Evolutionary conservation across 1,139 yeast genomes (phyloP).

Genomic region (Candida freyschussii): DNA sequence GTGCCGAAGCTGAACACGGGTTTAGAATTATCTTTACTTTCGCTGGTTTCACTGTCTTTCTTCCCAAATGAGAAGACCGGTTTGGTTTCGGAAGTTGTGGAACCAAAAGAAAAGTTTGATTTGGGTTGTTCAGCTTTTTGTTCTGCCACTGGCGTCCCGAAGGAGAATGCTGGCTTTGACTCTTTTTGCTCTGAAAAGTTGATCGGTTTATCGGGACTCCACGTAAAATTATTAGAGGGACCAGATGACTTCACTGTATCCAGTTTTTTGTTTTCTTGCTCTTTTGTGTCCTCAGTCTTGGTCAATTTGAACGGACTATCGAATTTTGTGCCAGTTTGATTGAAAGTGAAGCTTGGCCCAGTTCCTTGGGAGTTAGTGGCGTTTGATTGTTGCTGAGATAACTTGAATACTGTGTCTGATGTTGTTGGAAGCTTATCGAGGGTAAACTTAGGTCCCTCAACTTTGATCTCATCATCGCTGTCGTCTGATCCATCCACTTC

Average conservation of each 20-base stretch:
- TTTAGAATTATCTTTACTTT: constrained; percentile 5
- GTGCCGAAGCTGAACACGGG: constrained; percentile 21
- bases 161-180: constrained; percentile 24
- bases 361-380: constrained; percentile 63
- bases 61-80: constrained; percentile 31
- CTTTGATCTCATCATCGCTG: constrained; percentile 42
- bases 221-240: constrained; percentile 17
- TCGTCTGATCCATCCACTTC: constrained; percentile 33
- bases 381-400: constrained; percentile 38
- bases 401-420: constrained; percentile 55
- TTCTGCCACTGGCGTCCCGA: constrained; percentile 20
- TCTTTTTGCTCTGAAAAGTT: constrained; percentile 17
- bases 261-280: constrained; percentile 9
- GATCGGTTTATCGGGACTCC: constrained; percentile 23
- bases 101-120: constrained; percentile 28
- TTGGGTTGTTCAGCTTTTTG: constrained; percentile 18
- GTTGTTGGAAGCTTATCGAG: constrained; percentile 48
- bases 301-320: constrained; percentile 43
- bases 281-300: constrained; percentile 14
- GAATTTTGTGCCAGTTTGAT: constrained; percentile 38
- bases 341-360: constrained; percentile 61
- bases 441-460: constrained; percentile 65
- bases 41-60: constrained; percentile 2
- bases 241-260: constrained; percentile 14
- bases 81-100: constrained; percentile 10